Evolutionary conservation across 2,329 filamentous ascomycete species (phyloP).

Genomic region (Scedosporium aurantiacum): DNA sequence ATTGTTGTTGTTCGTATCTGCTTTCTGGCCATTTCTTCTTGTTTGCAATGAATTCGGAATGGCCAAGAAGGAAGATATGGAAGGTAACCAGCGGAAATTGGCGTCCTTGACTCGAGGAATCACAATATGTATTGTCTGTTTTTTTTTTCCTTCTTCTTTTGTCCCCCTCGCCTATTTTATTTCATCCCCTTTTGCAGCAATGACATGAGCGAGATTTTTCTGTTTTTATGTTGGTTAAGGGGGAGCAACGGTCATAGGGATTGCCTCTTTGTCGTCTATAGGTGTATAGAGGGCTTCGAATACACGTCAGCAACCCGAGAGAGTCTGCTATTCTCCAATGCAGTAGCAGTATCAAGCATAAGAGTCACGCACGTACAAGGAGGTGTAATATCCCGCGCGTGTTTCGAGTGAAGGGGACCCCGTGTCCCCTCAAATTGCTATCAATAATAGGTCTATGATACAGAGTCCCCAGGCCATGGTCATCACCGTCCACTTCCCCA

Average conservation of each 20-base stretch:
- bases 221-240: not conserved
- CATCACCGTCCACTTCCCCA: not conserved
- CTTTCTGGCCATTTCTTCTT: not conserved
- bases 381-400: too few species aligned
- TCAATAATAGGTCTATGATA: not conserved
- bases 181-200: not conserved
- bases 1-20: not conserved
- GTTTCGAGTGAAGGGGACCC: too few species aligned
- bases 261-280: not conserved
- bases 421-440: too few species aligned
- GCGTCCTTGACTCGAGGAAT: constrained; percentile 6
- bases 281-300: not conserved
- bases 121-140: not conserved
- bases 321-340: not conserved
- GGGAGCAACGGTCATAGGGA: not conserved
- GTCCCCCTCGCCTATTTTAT: not conserved
- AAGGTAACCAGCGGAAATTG: not conserved
- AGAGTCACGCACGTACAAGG: too few species aligned
- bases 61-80: not conserved
- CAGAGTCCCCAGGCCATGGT: not conserved
- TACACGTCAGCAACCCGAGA: not conserved
- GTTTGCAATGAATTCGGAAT: constrained; percentile 3
- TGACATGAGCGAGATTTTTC: not conserved
- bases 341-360: too few species aligned
- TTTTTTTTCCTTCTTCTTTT: constrained; percentile 4